Conservation (phyloP, 1,284 basidiomycete species). For the Marasmius fiardii region DNA sequence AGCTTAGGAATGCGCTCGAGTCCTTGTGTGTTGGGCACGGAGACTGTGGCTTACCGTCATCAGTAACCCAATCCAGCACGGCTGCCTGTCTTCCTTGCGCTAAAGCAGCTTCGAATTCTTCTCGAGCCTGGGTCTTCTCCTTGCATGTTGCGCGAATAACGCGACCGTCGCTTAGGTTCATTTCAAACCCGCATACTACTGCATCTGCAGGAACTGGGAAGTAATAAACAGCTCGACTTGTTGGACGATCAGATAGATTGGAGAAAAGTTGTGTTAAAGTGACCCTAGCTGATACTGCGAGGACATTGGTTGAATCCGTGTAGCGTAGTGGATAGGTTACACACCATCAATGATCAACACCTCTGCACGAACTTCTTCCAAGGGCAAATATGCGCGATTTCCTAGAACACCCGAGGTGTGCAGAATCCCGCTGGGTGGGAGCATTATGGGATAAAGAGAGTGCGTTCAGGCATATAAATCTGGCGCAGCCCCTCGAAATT, state of each 20-base stretch:
- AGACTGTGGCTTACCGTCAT: conserved; percentile 41
- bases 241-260: conserved; percentile 33
- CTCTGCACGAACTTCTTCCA: conserved; percentile 39
- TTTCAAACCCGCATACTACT: conserved; percentile 47
- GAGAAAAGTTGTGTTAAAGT: conserved; percentile 45
- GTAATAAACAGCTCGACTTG: conserved; percentile 47
- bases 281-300: conserved; percentile 47
- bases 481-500: background rate
- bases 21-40: background rate
- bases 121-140: conserved; percentile 42
- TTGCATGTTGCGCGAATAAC: conserved; percentile 45
- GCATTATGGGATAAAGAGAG: conserved; percentile 11
- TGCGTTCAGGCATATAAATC: background rate
- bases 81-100: conserved; percentile 38
- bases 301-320: background rate
- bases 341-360: conserved; percentile 46
- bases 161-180: conserved; percentile 35
- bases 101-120: conserved; percentile 39
- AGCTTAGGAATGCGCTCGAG: background rate
- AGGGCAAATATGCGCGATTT: conserved; percentile 30
- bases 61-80: conserved; percentile 45
- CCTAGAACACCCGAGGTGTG: conserved; percentile 26
- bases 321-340: conserved; percentile 10
- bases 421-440: conserved; percentile 31
- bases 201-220: conserved; percentile 59